Evolutionary conservation across 208 protist genomes (phyloP).

Genomic region (Trypanosoma vivax): DNA sequence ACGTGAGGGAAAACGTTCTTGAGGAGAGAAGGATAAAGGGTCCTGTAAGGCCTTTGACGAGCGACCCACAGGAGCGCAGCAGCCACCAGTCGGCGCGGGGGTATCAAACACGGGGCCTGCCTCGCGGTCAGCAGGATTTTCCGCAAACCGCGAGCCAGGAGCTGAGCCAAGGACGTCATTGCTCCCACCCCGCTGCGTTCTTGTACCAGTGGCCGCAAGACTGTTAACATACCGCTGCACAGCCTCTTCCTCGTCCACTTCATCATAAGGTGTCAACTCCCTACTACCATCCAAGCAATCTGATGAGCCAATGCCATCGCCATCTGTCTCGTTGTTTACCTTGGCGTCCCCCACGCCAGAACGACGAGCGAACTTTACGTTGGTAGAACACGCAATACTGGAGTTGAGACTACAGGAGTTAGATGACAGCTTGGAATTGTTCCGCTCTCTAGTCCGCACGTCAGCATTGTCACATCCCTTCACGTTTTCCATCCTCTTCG

Average conservation of each 20-base stretch:
- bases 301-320: neutral
- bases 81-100: too few species aligned
- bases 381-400: slow-evolving; percentile 39
- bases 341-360: neutral
- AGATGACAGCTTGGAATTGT: slow-evolving; percentile 1
- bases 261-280: slow-evolving; percentile 27
- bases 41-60: too few species aligned
- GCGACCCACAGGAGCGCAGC: too few species aligned
- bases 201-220: neutral
- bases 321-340: neutral
- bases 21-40: too few species aligned
- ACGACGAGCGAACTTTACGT: neutral
- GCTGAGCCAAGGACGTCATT: neutral
- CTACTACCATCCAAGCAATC: neutral
- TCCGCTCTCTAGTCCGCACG: neutral
- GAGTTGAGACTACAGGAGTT: slow-evolving; percentile 46
- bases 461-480: neutral
- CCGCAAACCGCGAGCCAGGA: too few species aligned
- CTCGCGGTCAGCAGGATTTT: too few species aligned
- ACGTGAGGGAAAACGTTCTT: too few species aligned
- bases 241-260: slow-evolving; percentile 55
- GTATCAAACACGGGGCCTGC: too few species aligned
- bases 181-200: too few species aligned
- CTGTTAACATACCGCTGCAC: slow-evolving; percentile 48
- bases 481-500: too few species aligned